Percentiles rank a stretch among this genome's conserved stretches.
phyloP scores from a whole-genome alignment of 140 eudicot genomes.

The Oenanthe javanica region DNA sequence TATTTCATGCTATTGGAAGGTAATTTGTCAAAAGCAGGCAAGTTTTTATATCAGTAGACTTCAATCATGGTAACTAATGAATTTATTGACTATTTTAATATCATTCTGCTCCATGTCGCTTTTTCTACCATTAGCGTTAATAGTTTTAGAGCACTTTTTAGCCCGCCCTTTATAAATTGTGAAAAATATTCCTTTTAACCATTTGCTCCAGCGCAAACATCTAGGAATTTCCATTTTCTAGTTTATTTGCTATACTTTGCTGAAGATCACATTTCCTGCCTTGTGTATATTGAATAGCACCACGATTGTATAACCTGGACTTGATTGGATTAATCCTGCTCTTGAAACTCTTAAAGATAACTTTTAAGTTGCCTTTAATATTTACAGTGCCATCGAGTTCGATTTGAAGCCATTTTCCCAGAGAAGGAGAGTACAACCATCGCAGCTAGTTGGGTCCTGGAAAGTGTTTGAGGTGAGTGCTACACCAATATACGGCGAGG shows the following conservation, averaged over 20 bases:
- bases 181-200: too few relatives aligned
- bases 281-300: not conserved
- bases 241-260: not conserved
- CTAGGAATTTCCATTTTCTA: not conserved
- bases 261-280: not conserved
- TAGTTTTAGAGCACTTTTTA: too few relatives aligned
- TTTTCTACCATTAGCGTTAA: too few relatives aligned
- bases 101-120: too few relatives aligned
- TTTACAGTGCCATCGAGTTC: constrained; percentile 56
- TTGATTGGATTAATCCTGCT: not conserved
- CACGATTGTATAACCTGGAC: not conserved
- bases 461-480: constrained; percentile 93
- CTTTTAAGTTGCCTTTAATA: not conserved
- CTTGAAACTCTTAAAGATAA: not conserved
- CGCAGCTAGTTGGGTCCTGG: constrained; percentile 71
- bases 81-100: too few relatives aligned
- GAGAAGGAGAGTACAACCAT: constrained; percentile 70
- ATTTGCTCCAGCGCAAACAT: not conserved
- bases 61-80: too few relatives aligned
- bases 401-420: constrained; percentile 83
- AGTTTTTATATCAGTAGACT: too few relatives aligned
- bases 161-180: too few relatives aligned
- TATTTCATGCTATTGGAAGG: too few relatives aligned
- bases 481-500: constrained; percentile 71
- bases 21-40: too few relatives aligned